phyloP scores from a whole-genome alignment of 78 protist species.

The Dictyostelium brefeldianum region DNA sequence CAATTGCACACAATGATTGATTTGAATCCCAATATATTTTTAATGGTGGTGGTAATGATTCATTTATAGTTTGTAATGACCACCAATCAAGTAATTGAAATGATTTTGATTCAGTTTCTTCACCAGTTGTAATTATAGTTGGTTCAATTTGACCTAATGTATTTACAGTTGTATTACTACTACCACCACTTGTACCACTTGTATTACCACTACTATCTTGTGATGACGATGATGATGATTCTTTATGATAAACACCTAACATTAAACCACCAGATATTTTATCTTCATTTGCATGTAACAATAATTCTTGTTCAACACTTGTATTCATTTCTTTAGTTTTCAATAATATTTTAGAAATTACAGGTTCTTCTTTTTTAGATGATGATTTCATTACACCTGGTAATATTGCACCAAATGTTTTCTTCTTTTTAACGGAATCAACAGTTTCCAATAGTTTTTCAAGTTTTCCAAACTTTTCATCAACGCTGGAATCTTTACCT shows the following conservation, averaged over 20 bases:
- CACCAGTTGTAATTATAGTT: slow-evolving; percentile 38
- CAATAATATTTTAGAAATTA: slow-evolving; percentile 31
- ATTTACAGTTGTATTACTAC: neutral
- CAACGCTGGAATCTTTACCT: slow-evolving; percentile 10
- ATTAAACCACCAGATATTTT: slow-evolving; percentile 51
- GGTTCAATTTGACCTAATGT: slow-evolving; percentile 15
- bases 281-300: slow-evolving; percentile 62
- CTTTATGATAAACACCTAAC: slow-evolving; percentile 51
- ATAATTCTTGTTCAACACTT: slow-evolving; percentile 20
- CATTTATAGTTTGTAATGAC: slow-evolving; percentile 69
- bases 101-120: slow-evolving; percentile 62
- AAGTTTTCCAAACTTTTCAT: slow-evolving; percentile 47
- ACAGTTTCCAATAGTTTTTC: slow-evolving; percentile 44
- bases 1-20: slow-evolving; percentile 44
- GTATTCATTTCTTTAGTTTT: slow-evolving; percentile 42
- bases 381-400: neutral
- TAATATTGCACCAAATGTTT: neutral
- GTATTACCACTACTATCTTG: neutral
- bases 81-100: slow-evolving; percentile 75
- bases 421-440: slow-evolving; percentile 62
- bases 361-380: slow-evolving; percentile 47
- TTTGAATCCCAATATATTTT: slow-evolving; percentile 66
- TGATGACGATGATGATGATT: neutral
- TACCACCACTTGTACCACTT: neutral
- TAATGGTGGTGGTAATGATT: slow-evolving; percentile 65